Evolutionary conservation across 495 filamentous ascomycete genomes (phyloP), one percentile per base, ranked within the genome.

Genomic region (Penicillium lagena): DNA sequence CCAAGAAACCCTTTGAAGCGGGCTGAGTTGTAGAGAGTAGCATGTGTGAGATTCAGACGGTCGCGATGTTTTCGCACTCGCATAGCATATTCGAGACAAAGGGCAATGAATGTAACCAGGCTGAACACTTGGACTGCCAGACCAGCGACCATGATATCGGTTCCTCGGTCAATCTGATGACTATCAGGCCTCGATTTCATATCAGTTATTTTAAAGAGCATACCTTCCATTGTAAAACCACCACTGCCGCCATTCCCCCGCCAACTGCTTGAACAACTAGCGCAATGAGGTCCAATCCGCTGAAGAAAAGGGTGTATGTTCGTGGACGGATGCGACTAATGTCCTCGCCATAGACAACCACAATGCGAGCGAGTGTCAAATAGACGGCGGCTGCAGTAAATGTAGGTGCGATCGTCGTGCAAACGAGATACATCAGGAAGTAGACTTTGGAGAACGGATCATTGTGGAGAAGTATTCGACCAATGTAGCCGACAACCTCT

Each of bases 321-420:
- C 68, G 61, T 5, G 77, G 75, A 22, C 55, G 52, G 44, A 80
- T 55, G 30, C 68, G 63, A 1, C 75, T 75, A 45, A 72, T 50
- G 4, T 62, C 40, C 9, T 58, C 47, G 38, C 74, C 71, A 45
- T 75, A 72, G 34, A 72, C 48, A 2, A 56, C 59, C 43, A 79
- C 64, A 43, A 79, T 73, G 5, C 73, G 70, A 0, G 66, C 65
- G 6, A 82, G 67, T 52, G 68, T 75, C 28, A 80, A 58, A 51
- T 82, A 82, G 51, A 82, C 70, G 11, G 66, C 64, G 11, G 74
- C 78, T 29, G 69, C 66, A 46, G 80, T 54, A 47, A 82, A 75
- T 39, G 76, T 76, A 3, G 78, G 78, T 0, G 59, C 78, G 39
- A 80, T 72, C 8, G 76, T 80, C 1, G 79, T 56, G 35, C 52